Conservation (phyloP, 208 protist genomes). For the Leishmania turanica region DNA sequence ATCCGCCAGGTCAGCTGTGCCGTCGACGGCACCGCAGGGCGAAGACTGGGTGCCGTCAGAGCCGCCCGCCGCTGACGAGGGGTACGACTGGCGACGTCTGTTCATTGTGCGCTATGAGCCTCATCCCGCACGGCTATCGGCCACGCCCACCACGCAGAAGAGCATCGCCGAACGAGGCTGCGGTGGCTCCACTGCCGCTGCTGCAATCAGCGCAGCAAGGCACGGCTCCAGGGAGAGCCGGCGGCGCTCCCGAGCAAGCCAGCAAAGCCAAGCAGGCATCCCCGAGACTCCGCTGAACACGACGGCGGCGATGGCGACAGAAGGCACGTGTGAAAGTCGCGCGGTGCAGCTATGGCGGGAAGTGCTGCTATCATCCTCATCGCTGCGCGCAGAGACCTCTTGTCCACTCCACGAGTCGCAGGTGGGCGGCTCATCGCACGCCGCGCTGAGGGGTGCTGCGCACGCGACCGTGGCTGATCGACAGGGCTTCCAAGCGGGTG, state of each 20-base stretch:
- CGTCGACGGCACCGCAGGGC: not conserved
- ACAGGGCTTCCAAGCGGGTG: not conserved
- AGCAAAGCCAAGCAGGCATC: not conserved
- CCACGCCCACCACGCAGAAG: not conserved
- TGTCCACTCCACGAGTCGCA: not conserved
- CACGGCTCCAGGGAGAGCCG: not conserved
- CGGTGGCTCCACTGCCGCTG: not conserved
- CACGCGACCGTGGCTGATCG: not conserved
- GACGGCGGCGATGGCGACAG: not conserved
- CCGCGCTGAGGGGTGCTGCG: not conserved
- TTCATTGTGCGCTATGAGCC: slow-evolving; percentile 30
- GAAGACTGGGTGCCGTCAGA: not conserved
- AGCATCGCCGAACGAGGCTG: not conserved
- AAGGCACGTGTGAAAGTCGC: not conserved
- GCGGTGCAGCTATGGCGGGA: slow-evolving; percentile 15
- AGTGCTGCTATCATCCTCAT: not conserved
- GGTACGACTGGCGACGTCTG: slow-evolving; percentile 29
- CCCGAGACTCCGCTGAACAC: not conserved
- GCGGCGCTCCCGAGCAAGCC: not conserved
- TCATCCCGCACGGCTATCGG: not conserved
- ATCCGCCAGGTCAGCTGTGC: not conserved
- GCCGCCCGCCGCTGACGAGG: not conserved
- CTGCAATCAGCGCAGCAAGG: not conserved
- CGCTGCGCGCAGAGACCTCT: not conserved
- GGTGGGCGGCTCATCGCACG: not conserved